Evolutionary conservation across 2,329 filamentous ascomycete species (phyloP).

Genomic region (Elsinoe necatrix): DNA sequence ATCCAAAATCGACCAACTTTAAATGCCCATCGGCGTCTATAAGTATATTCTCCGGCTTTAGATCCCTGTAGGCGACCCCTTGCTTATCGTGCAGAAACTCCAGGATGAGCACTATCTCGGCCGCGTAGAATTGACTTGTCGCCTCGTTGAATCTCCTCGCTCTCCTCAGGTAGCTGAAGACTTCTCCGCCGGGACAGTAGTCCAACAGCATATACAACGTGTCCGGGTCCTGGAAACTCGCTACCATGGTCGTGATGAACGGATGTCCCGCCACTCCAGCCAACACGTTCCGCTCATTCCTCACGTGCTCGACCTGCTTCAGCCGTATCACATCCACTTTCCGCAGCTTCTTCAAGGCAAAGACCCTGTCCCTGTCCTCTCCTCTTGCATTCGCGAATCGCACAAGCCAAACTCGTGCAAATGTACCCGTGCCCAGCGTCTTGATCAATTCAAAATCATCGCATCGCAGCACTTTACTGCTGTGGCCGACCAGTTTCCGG

Average conservation of each 20-base stretch:
- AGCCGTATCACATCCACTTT: slow-evolving; percentile 63
- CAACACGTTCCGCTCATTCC: slow-evolving; percentile 72
- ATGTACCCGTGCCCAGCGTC: slow-evolving; percentile 74
- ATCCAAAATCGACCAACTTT: slow-evolving; percentile 77
- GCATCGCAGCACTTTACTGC: slow-evolving; percentile 38
- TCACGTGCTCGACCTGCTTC: slow-evolving; percentile 80
- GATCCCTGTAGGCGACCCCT: slow-evolving; percentile 70
- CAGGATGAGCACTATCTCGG: slow-evolving; percentile 73
- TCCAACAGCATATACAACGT: slow-evolving; percentile 77
- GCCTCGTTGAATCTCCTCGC: slow-evolving; percentile 70
- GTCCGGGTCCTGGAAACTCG: slow-evolving; percentile 70
- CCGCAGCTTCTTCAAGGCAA: slow-evolving; percentile 71
- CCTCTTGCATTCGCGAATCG: slow-evolving; percentile 48
- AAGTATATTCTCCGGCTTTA: slow-evolving; percentile 77
- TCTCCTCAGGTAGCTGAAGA: slow-evolving; percentile 73
- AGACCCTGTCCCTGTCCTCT: slow-evolving; percentile 57
- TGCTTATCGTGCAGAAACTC: slow-evolving; percentile 73
- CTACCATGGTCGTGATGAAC: slow-evolving; percentile 71
- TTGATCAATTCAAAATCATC: slow-evolving; percentile 65
- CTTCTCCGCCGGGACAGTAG: slow-evolving; percentile 74
- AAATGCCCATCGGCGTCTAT: slow-evolving; percentile 71
- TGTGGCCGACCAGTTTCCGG: slow-evolving; percentile 41
- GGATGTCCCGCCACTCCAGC: slow-evolving; percentile 70
- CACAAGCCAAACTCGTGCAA: slow-evolving; percentile 74
- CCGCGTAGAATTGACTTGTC: slow-evolving; percentile 72